Conservation (phyloP, 305 asterid genomes). For the Plantago lanceolata region DNA sequence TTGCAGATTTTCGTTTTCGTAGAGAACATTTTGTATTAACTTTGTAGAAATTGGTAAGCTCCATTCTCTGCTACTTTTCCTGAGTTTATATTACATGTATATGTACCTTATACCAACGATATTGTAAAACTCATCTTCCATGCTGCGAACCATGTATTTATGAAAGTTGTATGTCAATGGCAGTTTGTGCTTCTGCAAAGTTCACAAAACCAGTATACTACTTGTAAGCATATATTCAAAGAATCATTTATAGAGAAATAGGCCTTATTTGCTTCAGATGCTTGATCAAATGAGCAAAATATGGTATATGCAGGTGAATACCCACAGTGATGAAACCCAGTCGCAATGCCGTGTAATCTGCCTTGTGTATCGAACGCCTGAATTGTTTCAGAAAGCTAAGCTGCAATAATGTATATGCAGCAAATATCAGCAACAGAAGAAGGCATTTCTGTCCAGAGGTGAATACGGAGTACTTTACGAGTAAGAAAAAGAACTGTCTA, state of each 20-base stretch:
- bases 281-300: not conserved
- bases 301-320: slow-evolving; percentile 26
- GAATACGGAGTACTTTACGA: too few species aligned
- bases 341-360: slow-evolving; percentile 79
- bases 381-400: slow-evolving; percentile 86
- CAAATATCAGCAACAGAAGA: slow-evolving; percentile 1
- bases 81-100: slow-evolving; percentile 13
- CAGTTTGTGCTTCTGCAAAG: slow-evolving; percentile 69
- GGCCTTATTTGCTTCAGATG: slow-evolving; percentile 7
- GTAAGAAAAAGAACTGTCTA: too few species aligned
- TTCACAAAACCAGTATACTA: slow-evolving; percentile 4
- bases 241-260: not conserved
- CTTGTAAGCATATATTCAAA: not conserved
- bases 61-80: not conserved
- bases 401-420: slow-evolving; percentile 36
- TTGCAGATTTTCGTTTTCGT: not conserved
- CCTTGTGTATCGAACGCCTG: slow-evolving; percentile 58
- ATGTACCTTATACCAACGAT: slow-evolving; percentile 79
- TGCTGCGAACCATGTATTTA: slow-evolving; percentile 84
- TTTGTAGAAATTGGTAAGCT: not conserved
- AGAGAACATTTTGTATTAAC: not conserved
- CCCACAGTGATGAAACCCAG: slow-evolving; percentile 93
- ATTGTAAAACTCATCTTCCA: slow-evolving; percentile 88
- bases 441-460: too few species aligned
- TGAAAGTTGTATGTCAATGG: slow-evolving; percentile 73